Evolutionary conservation across 305 asterid species (phyloP).

Genomic region (Solanum hybrid): DNA sequence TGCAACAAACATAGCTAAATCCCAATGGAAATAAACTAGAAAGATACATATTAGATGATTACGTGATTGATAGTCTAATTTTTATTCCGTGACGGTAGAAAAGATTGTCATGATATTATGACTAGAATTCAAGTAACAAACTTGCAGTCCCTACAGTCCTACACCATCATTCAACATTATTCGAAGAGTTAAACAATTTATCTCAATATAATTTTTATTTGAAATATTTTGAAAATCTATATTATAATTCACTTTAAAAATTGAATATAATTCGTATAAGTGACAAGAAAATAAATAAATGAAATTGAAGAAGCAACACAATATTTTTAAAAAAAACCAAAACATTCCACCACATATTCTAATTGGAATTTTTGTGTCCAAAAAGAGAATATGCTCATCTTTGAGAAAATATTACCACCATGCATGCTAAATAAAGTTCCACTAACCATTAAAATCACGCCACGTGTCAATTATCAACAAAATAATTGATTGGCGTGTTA

Average conservation of each 20-base stretch:
- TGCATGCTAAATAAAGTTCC: background rate
- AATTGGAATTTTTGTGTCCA: background rate
- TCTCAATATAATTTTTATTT: background rate
- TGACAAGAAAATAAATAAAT: background rate
- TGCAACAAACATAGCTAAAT: too few relatives aligned
- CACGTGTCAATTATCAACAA: background rate
- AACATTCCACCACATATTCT: background rate
- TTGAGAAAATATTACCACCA: background rate
- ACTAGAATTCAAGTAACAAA: too few relatives aligned
- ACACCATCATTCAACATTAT: background rate
- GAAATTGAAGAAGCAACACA: background rate
- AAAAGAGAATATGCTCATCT: background rate
- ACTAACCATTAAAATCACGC: background rate
- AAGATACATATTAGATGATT: too few relatives aligned
- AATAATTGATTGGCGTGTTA: background rate
- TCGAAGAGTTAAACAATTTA: background rate
- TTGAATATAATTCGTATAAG: background rate
- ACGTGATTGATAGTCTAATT: too few relatives aligned
- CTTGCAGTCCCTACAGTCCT: too few relatives aligned
- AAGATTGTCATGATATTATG: too few relatives aligned
- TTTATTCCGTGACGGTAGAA: too few relatives aligned
- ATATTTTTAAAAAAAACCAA: background rate
- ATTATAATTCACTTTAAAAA: background rate
- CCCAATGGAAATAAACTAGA: too few relatives aligned
- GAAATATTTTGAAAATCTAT: background rate